Conservation (phyloP, 495 filamentous ascomycete genomes). For the Pseudevernia furfuracea region DNA sequence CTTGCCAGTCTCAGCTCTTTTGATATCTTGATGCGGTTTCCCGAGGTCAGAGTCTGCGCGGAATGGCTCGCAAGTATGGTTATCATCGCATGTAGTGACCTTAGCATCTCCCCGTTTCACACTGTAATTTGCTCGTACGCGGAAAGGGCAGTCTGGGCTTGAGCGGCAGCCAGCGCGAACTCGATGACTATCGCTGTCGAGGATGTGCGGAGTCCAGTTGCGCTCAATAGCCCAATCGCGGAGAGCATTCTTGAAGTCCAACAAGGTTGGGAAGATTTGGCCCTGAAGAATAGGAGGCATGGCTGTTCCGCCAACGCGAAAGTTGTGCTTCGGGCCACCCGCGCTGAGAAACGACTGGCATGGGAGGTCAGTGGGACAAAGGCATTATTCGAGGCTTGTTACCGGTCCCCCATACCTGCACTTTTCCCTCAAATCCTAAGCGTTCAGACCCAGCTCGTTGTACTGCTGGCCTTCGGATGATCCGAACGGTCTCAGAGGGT, state of each 20-base stretch:
- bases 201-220: conserved; percentile 37
- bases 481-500: neutral
- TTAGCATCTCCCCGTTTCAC: conserved; percentile 29
- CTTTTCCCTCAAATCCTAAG: neutral
- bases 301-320: conserved; percentile 3
- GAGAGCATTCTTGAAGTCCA: conserved; percentile 36
- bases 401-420: neutral
- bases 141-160: conserved; percentile 33
- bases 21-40: conserved; percentile 26
- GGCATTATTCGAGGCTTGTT: neutral
- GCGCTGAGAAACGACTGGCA: conserved; percentile 14
- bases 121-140: conserved; percentile 36
- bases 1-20: conserved; percentile 27
- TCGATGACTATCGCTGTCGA: conserved; percentile 35
- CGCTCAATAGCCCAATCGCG: conserved; percentile 37
- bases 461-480: neutral
- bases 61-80: conserved; percentile 31
- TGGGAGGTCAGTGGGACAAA: conserved; percentile 13
- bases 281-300: conserved; percentile 34
- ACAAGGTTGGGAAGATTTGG: conserved; percentile 33
- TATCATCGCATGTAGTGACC: conserved; percentile 34
- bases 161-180: conserved; percentile 36
- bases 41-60: conserved; percentile 11
- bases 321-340: neutral
- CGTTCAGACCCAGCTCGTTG: neutral